Evolutionary conservation across 2,329 filamentous ascomycete species (phyloP), one percentile per base, ranked within the genome.

Genomic region (Zalaria obscura): DNA sequence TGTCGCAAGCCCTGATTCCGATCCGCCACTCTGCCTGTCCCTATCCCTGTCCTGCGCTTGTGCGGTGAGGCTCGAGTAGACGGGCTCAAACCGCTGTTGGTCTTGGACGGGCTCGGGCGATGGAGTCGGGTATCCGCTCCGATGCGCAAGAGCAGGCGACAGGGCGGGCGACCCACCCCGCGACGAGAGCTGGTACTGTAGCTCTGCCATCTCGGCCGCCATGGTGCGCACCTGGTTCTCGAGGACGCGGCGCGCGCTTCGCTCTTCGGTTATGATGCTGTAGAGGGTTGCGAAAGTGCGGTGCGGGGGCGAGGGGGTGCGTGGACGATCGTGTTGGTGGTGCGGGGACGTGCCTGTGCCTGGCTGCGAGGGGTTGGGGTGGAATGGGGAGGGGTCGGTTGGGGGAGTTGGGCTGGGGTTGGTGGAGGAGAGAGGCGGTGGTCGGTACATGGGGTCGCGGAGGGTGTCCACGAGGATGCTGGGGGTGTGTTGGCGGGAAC

Each of bases 241-340:
- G 18, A 61, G 49, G 11, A 49, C 52, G n/a, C 55, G 51, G 5
- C 58, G 54, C 2, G 57, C 57, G 5, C 51, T 51, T n/a, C 58
- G 53, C 43, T 61, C 58, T 45, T 58, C 55, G 31, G 55, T 47
- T n/a, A 61, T 52, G 53, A 59, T 58, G 37, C 58, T 55, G 45
- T 60, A 61, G 4, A 61, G 52, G 1, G 57, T 55, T 26, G 52
- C 51, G 48, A 59, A 57, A 4, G 55, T 56, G 25, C 46, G 39
- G 11, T 37, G 43, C 3, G 47, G 39, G 8, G 45, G 42, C 18
- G 33, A 41, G 33, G 36, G 27, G 11, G 35, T 35, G 9, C 43
- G 9, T 41, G 39, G 5, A 29, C 38, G 34, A 18, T 18, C 18
- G 18, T 18, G 2, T 18, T 18, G 18, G 18, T 18, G 18, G 18